Evolutionary conservation across 148 eudicot genomes (phyloP).

Genomic region (Nyssa sinensis): DNA sequence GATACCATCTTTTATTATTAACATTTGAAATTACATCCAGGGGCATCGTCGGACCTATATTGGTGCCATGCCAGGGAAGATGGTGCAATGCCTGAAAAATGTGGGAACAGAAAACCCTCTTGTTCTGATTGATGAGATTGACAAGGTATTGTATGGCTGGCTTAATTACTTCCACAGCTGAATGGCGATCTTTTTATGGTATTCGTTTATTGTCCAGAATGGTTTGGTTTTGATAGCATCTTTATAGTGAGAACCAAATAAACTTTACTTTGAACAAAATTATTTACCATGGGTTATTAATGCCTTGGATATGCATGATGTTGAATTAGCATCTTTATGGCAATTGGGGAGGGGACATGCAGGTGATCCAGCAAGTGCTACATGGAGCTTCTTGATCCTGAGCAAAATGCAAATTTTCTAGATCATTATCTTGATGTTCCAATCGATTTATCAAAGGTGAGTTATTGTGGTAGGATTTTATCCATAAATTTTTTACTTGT

Average conservation of each 20-base stretch:
- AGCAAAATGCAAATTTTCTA: slow-evolving; percentile 95
- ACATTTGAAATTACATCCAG: slow-evolving; percentile 38
- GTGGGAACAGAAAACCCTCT: slow-evolving; percentile 98
- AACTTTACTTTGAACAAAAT: not conserved
- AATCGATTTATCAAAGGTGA: slow-evolving; percentile 93
- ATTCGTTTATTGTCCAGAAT: not conserved
- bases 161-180: not conserved
- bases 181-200: not conserved
- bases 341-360: slow-evolving; percentile 97
- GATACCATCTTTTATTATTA: not conserved
- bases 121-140: slow-evolving; percentile 96
- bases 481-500: not conserved
- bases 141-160: slow-evolving; percentile 64
- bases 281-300: not conserved
- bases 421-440: slow-evolving; percentile 99
- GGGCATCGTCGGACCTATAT: slow-evolving; percentile 99
- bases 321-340: slow-evolving; percentile 18
- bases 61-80: slow-evolving; percentile 99
- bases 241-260: not conserved
- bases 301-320: not conserved
- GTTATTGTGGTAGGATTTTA: slow-evolving; percentile 8
- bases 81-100: slow-evolving; percentile 94
- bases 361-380: slow-evolving; percentile 99
- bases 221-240: not conserved
- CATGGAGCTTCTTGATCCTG: slow-evolving; percentile 99